phyloP scores from a whole-genome alignment of 306 rosid species.

The Medicago truncatula region MtrunA17r5.0-ANR NC_053048.1:52708001-52708500 shows the following conservation, averaged over 20 bases:
- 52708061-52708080: conserved; percentile 49
- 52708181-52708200: conserved; percentile 51
- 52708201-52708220: conserved; percentile 22
- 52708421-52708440: no score
- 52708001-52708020: background rate
- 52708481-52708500: background rate
- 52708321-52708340: background rate
- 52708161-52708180: conserved; percentile 48
- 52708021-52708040: background rate
- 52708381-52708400: background rate
- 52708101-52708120: conserved; percentile 46
- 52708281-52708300: no score
- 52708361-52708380: background rate
- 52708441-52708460: background rate
- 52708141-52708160: conserved; percentile 51
- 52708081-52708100: conserved; percentile 42
- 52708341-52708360: no score
- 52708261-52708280: no score
- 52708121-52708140: conserved; percentile 42
- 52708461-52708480: background rate
- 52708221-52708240: background rate
- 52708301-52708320: background rate
- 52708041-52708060: background rate
- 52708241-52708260: background rate
- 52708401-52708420: no score